A percentile compares a stretch with the other conserved stretches of the same genome.
Conservation (phyloP, 176 grass and related monocot species). For the Oryza glaberrima region DNA sequence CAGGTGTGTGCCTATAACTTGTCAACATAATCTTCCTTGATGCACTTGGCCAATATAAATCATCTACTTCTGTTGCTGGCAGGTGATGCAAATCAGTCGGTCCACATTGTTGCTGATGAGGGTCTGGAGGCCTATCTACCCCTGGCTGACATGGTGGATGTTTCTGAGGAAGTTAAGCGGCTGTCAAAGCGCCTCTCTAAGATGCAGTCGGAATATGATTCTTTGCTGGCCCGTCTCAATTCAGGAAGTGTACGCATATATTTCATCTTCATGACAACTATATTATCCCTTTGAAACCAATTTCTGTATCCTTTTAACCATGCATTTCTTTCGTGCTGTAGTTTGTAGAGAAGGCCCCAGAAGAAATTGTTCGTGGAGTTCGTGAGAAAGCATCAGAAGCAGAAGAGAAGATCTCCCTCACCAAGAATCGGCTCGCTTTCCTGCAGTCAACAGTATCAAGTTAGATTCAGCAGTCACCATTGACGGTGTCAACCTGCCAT, state of each 20-base stretch:
- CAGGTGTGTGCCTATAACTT: slow-evolving; percentile 49
- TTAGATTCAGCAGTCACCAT: slow-evolving; percentile 24
- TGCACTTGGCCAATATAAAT: slow-evolving; percentile 26
- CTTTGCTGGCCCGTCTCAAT: slow-evolving; percentile 76
- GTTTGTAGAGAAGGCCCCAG: slow-evolving; percentile 92
- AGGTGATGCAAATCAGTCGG: slow-evolving; percentile 90
- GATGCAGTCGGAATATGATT: slow-evolving; percentile 91
- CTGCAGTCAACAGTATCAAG: slow-evolving; percentile 64
- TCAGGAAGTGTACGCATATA: slow-evolving; percentile 59
- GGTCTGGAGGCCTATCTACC: slow-evolving; percentile 91
- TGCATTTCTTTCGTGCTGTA: slow-evolving; percentile 27
- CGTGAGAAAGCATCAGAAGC: slow-evolving; percentile 82
- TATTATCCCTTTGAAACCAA: neutral
- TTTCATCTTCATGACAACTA: neutral
- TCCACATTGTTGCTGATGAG: slow-evolving; percentile 89
- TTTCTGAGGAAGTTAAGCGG: slow-evolving; percentile 81
- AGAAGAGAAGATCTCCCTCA: slow-evolving; percentile 88
- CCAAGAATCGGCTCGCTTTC: slow-evolving; percentile 78
- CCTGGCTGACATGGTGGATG: slow-evolving; percentile 90
- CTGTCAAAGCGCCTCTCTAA: slow-evolving; percentile 89
- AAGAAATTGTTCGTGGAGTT: slow-evolving; percentile 84
- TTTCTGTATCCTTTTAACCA: neutral
- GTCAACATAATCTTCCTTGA: neutral
- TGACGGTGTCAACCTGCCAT: slow-evolving; percentile 1
- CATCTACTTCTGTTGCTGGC: neutral